Evolutionary conservation across 2,329 filamentous ascomycete genomes (phyloP), one percentile per base, ranked within the genome.

Genomic region (Ophiocordyceps sinensis): DNA sequence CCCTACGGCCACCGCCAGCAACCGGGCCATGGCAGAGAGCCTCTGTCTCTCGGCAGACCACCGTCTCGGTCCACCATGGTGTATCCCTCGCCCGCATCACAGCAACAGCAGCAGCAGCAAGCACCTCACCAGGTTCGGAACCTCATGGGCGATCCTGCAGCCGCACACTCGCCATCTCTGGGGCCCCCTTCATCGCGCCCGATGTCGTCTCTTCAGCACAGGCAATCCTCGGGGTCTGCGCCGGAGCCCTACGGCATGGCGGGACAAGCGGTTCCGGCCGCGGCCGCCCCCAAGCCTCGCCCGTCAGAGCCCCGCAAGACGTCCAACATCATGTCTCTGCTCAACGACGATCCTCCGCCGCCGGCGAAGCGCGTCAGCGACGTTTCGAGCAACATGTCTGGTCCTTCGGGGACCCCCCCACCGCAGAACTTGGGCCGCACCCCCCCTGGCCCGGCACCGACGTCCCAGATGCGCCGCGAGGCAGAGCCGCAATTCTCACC

Each of bases 321-420:
- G 8, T 78, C 75, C 13, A 79, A 64, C 46, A 67, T 81, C 45
- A 77, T 79, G 68, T 73, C 74, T 0, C 56, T 81, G 45, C 62
- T 81, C 3, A 78, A 78, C 48, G 73, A 79, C 45, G 76, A 79
- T 41, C 66, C 69, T 8, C 61, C 61, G 4, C 60, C 66, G 6
- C 60, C 67, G 7, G 66, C 66, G n/a, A 75, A 75, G 55, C 64
- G 71, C 28, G 59, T 75, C 28, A 59, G 46, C 34, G 71, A 75
- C 41, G 62, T 75, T 10, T 60, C 64, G 11, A 52, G 52, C 40
- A 52, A 52, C 14, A 53, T 60, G 11, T 46, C 59, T 34, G 53
- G 61, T n/a, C 67, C 67, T 19, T 68, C 70, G 10, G 51, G 61
- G 11, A 73, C 71, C 3, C 71, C 71, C 26, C 71, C 69, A 3